These are phyloP conservation scores for Megacollybia marginata DNA, from an alignment of 768 basidiomycete species.

Conservation along the genomic window DNA sequence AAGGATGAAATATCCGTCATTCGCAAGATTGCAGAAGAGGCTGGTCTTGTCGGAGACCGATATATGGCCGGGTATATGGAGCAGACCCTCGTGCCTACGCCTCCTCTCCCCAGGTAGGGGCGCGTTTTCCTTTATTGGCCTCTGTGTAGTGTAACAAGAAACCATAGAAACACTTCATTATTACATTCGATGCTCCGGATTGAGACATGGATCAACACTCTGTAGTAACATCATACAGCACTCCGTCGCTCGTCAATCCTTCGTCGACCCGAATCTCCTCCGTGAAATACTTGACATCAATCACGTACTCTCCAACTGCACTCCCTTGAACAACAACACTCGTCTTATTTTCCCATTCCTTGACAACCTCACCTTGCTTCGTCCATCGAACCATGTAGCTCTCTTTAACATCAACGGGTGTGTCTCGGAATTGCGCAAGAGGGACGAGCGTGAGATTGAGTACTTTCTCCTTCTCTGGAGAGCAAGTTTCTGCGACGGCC, in stretches of 20 bases:
- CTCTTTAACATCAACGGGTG: constrained; percentile 26
- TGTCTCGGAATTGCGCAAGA: constrained; percentile 47
- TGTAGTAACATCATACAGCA: not conserved
- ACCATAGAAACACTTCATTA: no score
- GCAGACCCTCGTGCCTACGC: not conserved
- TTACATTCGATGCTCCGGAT: no score
- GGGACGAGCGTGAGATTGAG: constrained; percentile 48
- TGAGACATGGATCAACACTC: not conserved
- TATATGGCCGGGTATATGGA: constrained; percentile 4
- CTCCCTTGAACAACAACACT: constrained; percentile 29
- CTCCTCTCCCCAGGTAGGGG: not conserved
- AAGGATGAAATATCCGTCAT: constrained; percentile 22
- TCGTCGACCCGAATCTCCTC: constrained; percentile 50
- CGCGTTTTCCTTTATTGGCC: no score
- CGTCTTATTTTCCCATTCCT: constrained; percentile 43
- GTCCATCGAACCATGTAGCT: constrained; percentile 55
- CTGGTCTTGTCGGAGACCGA: constrained; percentile 19
- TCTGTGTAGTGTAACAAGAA: no score
- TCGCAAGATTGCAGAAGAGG: constrained; percentile 19
- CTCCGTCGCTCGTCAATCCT: constrained; percentile 15
- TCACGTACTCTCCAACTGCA: constrained; percentile 34
- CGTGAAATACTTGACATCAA: constrained; percentile 43
- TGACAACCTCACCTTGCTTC: constrained; percentile 35
- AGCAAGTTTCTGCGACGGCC: constrained; percentile 33
- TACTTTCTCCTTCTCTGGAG: constrained; percentile 5